Evolutionary conservation across 441 rosid species (phyloP), one percentile per base, ranked within the genome.

Genomic region (Biscutella auriculata): DNA sequence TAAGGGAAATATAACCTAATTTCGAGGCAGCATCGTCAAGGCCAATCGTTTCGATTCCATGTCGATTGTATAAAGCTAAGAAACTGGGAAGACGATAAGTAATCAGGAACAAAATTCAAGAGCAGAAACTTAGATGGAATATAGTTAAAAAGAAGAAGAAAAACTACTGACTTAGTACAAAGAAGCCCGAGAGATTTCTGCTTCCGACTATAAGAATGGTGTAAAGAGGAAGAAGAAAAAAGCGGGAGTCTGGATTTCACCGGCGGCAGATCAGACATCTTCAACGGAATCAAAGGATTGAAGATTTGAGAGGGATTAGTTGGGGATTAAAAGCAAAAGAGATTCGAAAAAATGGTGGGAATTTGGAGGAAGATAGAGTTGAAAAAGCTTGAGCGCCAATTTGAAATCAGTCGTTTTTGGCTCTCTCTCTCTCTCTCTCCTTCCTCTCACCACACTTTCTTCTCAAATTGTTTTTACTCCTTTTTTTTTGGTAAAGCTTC

Each of bases 151-250:
- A 37, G 19, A 39, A 37, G 19, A 39, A 19, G 23, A 19, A 19
- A 19, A 19, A 2, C 23, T 2, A 43, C 55, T 2, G 65, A 87
- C 97, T 87, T 91, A 50, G 93, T 72, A 62, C 96, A 91, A 4
- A 91, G 75, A 52, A 91, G 87, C 15, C 95, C 96, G 1, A 91
- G 82, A 36, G 97, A 87, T 66, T 91, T 91, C 71, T 85, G 85
- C 63, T 91, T 91, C 29, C 95, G 79, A 70, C 90, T 77, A 30
- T 88, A 88, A 7, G 78, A 46, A 44, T 78, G 71, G 63, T 76
- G 88, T 14, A 76, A 30, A 3, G 78, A 60, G 9, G 64, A 47
- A 4, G 73, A 37, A 54, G 73, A 71, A 63, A 66, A 39, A 11
- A 53, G 47, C 8, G 57, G 11, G 60, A 57, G 15, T 27, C 43